Percentiles rank a stretch among this genome's conserved stretches.
These are phyloP conservation scores for Clonostachys solani DNA, from an alignment of 2,329 filamentous ascomycete genomes.

Conservation along the genomic window DNA sequence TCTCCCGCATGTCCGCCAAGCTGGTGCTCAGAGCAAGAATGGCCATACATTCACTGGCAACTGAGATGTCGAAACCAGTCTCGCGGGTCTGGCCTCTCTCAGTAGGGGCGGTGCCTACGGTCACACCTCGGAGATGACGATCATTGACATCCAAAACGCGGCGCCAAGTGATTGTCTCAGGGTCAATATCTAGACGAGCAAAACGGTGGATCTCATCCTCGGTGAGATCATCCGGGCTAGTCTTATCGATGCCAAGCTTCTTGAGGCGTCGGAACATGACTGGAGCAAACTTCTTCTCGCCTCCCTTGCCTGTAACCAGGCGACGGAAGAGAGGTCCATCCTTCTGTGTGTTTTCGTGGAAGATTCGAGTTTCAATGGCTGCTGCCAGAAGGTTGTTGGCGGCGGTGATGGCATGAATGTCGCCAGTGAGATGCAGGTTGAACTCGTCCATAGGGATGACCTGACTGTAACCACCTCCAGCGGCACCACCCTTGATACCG, in stretches of 20 bases:
- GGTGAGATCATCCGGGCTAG: constrained; percentile 84
- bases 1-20: constrained; percentile 84
- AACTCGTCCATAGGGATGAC: constrained; percentile 99
- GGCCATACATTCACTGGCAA: constrained; percentile 97
- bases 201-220: constrained; percentile 85
- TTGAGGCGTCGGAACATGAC: constrained; percentile 91
- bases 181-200: constrained; percentile 93
- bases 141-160: constrained; percentile 97
- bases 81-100: constrained; percentile 86
- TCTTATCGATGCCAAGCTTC: constrained; percentile 96
- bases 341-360: constrained; percentile 95
- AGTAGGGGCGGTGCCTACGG: constrained; percentile 80
- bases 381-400: constrained; percentile 96
- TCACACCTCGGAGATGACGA: constrained; percentile 84
- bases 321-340: constrained; percentile 83
- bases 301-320: constrained; percentile 85
- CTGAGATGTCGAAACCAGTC: constrained; percentile 96
- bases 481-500: constrained; percentile 97
- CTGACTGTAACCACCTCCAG: constrained; percentile 96
- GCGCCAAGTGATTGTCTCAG: constrained; percentile 94
- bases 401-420: constrained; percentile 95
- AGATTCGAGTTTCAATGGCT: constrained; percentile 96
- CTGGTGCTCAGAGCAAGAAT: constrained; percentile 91
- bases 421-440: constrained; percentile 94
- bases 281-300: constrained; percentile 79